Evolutionary conservation across 2,329 filamentous ascomycete species (phyloP), one percentile per base, ranked within the genome.

Genomic region (Scedosporium aurantiacum): DNA sequence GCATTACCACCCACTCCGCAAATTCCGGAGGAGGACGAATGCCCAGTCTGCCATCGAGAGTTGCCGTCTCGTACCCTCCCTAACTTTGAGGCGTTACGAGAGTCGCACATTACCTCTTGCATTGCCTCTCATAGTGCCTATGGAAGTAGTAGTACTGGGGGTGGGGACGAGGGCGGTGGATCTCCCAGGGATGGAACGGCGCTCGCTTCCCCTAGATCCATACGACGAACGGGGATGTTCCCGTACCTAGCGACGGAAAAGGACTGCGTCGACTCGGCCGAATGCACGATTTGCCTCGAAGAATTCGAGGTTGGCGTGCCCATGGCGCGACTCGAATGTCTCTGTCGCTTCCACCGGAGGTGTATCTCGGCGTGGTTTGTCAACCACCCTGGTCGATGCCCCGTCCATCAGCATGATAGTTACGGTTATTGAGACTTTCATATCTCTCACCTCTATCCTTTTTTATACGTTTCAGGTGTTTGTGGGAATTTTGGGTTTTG

Each of bases 21-120:
- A 61, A 78, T 82, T 67, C 77, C 79, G 5, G 89, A 92, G 70
- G 89, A 91, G 68, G 89, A 92, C 69, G 87, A 90, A 67, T 93
- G 89, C 64, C 89, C 89, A 0, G 82, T 92, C 54, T 93, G 89
- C 67, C 88, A 89, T 68, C 74, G 78, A 43, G 87, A 91, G 72
- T 78, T 91, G 3, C 88, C 89, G 0, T 80, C 83, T 1, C 76
- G 77, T 18, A 71, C 70, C 4, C 74, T 86, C 2, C 70, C 78
- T 1, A 78, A 85, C 63, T 82, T 75, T 61, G 82, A 86, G 67
- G 65, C 71, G 2, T 73, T 81, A 12, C 79, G 84, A 37, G 82
- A 85, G 66, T 71, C 75, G 32, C 85, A 88, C 66, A 84, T 88
- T 62, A 78, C 75, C 32, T 70, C 71, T 6, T 88, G 85, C 67